Conservation (phyloP, 2,329 filamentous ascomycete species). For the Helicocarpus griseus region DNA sequence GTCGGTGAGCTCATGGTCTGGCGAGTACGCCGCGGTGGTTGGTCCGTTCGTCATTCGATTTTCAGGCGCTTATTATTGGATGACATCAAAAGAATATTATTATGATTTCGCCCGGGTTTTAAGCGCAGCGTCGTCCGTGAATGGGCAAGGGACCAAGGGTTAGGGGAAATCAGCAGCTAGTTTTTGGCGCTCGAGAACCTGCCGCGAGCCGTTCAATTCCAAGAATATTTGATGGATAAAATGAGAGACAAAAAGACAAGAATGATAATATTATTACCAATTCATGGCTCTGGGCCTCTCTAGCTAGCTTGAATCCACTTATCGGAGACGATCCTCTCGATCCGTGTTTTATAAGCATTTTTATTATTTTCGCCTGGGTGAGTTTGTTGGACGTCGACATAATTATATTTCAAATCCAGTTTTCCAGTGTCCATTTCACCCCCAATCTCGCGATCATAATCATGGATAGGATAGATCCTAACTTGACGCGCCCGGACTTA, state of each 20-base stretch:
- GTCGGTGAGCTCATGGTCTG: too few species aligned
- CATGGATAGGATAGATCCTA: slow-evolving; percentile 4
- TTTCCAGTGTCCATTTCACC: too few species aligned
- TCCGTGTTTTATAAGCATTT: background rate
- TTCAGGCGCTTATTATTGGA: too few species aligned
- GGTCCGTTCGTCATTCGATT: too few species aligned
- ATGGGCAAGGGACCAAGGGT: too few species aligned
- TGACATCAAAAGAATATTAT: too few species aligned
- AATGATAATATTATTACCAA: background rate
- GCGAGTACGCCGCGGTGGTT: too few species aligned
- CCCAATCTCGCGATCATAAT: background rate
- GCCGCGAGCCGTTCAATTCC: background rate
- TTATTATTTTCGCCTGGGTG: background rate
- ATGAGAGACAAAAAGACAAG: too few species aligned
- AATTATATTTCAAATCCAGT: too few species aligned
- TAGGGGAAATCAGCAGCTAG: background rate
- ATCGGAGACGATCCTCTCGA: background rate
- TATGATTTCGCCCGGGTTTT: too few species aligned
- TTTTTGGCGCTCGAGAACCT: background rate
- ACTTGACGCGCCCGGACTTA: slow-evolving; percentile 29
- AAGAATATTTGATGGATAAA: background rate
- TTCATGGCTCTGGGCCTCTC: background rate
- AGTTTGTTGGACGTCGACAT: too few species aligned
- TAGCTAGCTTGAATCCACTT: background rate
- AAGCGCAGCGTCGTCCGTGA: too few species aligned